phyloP scores from a whole-genome alignment of 176 grass and related monocot species.

The Thalia dealbata region DNA sequence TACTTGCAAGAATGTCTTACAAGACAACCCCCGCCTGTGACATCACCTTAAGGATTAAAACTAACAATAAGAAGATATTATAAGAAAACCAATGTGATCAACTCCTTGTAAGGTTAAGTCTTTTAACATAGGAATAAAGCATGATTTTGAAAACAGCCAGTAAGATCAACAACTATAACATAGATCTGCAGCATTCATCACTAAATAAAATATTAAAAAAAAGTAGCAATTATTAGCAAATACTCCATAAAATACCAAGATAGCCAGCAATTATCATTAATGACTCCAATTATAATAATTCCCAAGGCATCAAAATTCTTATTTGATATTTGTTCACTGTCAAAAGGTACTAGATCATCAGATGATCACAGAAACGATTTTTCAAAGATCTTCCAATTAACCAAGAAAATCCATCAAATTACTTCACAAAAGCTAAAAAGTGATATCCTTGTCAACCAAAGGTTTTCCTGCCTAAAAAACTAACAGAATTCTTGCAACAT shows the following conservation, averaged over 20 bases:
- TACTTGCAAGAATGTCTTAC: not conserved
- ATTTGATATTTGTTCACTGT: not conserved
- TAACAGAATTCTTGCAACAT: not conserved
- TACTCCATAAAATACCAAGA: not conserved
- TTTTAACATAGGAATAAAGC: not conserved
- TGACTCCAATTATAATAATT: not conserved
- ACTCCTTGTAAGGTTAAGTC: not conserved
- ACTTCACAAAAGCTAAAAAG: not conserved
- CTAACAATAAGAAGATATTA: not conserved
- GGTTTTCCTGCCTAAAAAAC: not conserved
- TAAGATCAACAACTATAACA: not conserved
- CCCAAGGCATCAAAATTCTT: not conserved
- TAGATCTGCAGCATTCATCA: not conserved
- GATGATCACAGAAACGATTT: not conserved
- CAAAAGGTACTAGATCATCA: not conserved
- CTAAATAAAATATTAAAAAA: not conserved
- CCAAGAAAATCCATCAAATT: constrained; percentile 1
- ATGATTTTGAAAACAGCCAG: not conserved
- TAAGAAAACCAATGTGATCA: not conserved
- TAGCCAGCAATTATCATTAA: not conserved
- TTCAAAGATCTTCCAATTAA: constrained; percentile 4
- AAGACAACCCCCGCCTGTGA: too few species aligned
- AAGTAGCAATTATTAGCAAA: not conserved
- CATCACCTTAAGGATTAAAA: too few species aligned
- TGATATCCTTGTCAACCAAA: not conserved